phyloP scores from a whole-genome alignment of 306 rosid genomes.

The Cicer arietinum region DNA sequence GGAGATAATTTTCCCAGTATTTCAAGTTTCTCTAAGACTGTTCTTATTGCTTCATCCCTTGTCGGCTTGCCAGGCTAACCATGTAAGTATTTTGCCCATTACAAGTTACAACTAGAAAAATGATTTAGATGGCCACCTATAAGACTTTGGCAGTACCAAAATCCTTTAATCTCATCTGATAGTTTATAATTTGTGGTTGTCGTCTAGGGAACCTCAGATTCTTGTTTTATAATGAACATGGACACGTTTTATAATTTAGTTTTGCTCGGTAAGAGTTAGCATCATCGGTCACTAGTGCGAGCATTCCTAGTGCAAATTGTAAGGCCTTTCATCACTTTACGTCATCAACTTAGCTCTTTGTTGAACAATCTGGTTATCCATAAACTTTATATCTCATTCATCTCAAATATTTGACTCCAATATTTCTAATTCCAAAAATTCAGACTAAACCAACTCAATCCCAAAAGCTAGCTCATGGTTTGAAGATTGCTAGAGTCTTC shows the following conservation, averaged over 20 bases:
- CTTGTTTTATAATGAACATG: not conserved
- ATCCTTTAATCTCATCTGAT: not conserved
- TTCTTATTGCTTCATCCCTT: not conserved
- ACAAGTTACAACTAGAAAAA: not conserved
- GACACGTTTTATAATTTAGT: not conserved
- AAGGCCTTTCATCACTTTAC: not conserved
- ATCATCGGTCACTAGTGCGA: not conserved
- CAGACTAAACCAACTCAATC: not conserved
- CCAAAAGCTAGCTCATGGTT: not conserved
- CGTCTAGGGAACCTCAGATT: not conserved
- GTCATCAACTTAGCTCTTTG: not conserved
- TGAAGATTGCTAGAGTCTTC: not conserved
- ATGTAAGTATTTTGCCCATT: not conserved
- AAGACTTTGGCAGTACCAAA: slow-evolving; percentile 1
- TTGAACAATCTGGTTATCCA: not conserved
- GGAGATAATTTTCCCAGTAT: no score
- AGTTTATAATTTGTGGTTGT: not conserved
- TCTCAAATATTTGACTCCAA: not conserved
- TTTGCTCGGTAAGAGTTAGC: not conserved
- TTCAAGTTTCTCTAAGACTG: not conserved
- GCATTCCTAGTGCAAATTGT: not conserved
- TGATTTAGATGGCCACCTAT: not conserved
- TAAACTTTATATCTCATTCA: not conserved
- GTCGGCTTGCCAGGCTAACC: not conserved
- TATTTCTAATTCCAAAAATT: not conserved